Evolutionary conservation across 177 flowering plant genomes (phyloP), one percentile per base, ranked within the genome.

Genomic region (Telopea speciosissima): DNA sequence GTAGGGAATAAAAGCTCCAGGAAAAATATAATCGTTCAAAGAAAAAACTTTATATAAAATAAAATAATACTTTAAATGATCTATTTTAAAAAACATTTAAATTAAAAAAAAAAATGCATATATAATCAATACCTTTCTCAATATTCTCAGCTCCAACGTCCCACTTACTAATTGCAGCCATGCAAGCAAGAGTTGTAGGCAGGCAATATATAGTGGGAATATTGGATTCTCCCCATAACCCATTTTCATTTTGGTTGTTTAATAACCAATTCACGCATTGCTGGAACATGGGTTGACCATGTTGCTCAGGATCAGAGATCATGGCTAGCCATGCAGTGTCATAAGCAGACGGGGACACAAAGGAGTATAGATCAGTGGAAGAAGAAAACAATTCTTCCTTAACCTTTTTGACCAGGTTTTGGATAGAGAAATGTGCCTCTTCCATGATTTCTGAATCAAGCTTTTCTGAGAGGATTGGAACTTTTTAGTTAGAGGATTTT

Each of bases 291-390:
- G 85, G 78, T 62, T 42, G 24, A 9, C 19, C 42, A 3, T 65
- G 63, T 17, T 70, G 17, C 22, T 67, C 17, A 0, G 70, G 45
- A 49, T 72, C 73, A 3, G 83, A 81, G 54, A 83, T 62, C 82
- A 79, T 83, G 45, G 81, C 79, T 22, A 80, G 49, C 83, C 85
- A 83, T 59, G 85, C 85, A 9, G 83, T 83, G 68, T 83, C 83
- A 65, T 83, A 83, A 17, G 85, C 82, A 22, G 82, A 83, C 3
- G 81, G 76, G 0, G 79, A 75, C 8, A 78, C 70, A 45, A 66
- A 71, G 2, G 75, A 45, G 36, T 71, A 21, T 11, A 64, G 17
- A 70, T 80, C 74, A 5, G 4, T 0, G 1, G 61, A 17, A 14
- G 42, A 26, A 4, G 62, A 58, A 28, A 82, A 74, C 68, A 76